phyloP scores from a whole-genome alignment of 2,329 filamentous ascomycete genomes.

The Emmonsiellopsis sp. region DNA sequence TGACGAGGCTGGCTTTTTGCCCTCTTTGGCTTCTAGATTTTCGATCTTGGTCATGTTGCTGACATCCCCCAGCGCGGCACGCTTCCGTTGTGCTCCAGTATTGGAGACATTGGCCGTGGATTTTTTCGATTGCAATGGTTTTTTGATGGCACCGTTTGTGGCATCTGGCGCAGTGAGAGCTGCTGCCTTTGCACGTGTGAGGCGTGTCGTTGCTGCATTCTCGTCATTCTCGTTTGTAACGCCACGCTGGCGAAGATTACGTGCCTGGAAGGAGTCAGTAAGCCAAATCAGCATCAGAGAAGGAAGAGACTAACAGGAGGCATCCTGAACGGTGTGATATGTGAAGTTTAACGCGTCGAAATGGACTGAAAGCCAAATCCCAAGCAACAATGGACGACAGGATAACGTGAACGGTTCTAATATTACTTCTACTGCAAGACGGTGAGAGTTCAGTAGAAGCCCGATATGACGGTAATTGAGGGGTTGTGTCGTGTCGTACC shows the following conservation, averaged over 20 bases:
- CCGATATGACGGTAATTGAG: background rate
- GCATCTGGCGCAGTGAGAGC: slow-evolving; percentile 45
- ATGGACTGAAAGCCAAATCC: background rate
- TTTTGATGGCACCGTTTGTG: slow-evolving; percentile 53
- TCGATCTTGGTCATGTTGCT: slow-evolving; percentile 77
- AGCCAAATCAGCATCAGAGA: background rate
- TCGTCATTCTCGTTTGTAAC: slow-evolving; percentile 92
- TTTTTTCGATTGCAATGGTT: slow-evolving; percentile 63
- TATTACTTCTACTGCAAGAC: slow-evolving; percentile 1
- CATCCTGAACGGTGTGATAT: slow-evolving; percentile 35
- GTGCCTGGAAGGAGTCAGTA: slow-evolving; percentile 48
- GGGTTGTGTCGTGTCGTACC: background rate
- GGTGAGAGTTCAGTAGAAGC: background rate
- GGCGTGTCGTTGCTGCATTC: slow-evolving; percentile 66
- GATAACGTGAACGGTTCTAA: background rate
- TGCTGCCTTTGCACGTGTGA: slow-evolving; percentile 88
- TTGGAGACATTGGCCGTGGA: slow-evolving; percentile 36
- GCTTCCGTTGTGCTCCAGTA: slow-evolving; percentile 54
- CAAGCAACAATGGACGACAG: background rate
- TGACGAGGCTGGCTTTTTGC: slow-evolving; percentile 59
- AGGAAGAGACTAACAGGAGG: slow-evolving; percentile 43
- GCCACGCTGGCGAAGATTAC: slow-evolving; percentile 62
- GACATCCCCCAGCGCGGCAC: slow-evolving; percentile 81
- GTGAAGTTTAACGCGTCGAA: slow-evolving; percentile 9
- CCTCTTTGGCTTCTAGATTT: slow-evolving; percentile 43